Conservation (phyloP, 108 stramenopile genomes). For the Heterococcus sp. region DNA sequence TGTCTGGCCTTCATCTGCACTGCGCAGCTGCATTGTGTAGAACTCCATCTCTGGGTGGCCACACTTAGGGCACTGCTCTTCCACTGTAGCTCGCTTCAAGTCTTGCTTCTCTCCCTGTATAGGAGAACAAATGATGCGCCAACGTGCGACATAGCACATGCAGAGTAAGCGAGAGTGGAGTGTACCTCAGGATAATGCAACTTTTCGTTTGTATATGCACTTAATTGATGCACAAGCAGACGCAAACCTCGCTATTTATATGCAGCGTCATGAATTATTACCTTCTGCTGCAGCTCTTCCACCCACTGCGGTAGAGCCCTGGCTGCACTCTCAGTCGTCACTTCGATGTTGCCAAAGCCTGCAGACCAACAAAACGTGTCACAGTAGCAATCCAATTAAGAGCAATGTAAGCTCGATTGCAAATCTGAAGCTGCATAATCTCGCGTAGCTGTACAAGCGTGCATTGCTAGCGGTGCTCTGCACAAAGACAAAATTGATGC, state of each 20-base stretch:
- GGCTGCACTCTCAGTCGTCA: not conserved
- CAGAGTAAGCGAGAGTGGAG: no score
- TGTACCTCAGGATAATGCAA: no score
- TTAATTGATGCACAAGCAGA: not conserved
- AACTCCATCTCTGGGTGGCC: constrained; percentile 82
- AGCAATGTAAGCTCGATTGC: not conserved
- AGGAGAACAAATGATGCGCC: not conserved
- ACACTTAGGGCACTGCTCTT: constrained; percentile 93
- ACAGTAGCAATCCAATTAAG: not conserved
- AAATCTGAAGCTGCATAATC: not conserved
- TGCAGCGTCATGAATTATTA: not conserved
- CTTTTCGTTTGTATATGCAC: not conserved
- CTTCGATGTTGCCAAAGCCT: not conserved
- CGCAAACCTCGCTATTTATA: not conserved
- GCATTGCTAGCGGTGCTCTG: no score
- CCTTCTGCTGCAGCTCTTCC: not conserved
- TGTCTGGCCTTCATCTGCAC: constrained; percentile 95
- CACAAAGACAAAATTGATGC: no score
- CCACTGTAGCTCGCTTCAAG: no score
- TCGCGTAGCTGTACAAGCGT: no score
- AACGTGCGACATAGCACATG: no score
- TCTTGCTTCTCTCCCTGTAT: no score
- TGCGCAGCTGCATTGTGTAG: constrained; percentile 93
- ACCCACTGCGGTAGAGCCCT: not conserved
- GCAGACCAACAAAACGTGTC: no score